Percentiles rank a stretch among this genome's conserved stretches.
phyloP scores from a whole-genome alignment of 768 basidiomycete genomes.

The Leccinum subgranulosum region DNA sequence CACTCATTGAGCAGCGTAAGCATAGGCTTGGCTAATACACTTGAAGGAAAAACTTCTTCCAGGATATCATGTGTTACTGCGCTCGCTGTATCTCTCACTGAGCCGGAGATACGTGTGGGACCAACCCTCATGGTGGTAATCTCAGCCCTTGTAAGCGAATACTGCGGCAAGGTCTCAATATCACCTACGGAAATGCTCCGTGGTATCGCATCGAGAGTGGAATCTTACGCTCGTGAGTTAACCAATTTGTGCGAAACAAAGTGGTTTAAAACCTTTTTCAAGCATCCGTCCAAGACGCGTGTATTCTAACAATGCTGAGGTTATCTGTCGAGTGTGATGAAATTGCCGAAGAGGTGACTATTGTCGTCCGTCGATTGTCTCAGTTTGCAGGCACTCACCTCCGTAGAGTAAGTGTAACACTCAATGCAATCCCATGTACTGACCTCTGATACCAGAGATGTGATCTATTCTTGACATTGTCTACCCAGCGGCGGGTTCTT shows the following conservation, averaged over 20 bases:
- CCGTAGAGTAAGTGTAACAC: constrained; percentile 44
- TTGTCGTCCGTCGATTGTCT: constrained; percentile 41
- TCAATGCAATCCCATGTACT: not conserved
- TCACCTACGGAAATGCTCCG: constrained; percentile 47
- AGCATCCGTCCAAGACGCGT: constrained; percentile 75
- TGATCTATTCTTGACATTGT: constrained; percentile 58
- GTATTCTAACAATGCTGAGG: constrained; percentile 69
- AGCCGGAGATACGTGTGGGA: constrained; percentile 37
- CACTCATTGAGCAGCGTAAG: not conserved
- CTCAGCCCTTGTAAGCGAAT: constrained; percentile 67
- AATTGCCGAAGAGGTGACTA: constrained; percentile 44
- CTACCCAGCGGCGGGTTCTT: constrained; percentile 43
- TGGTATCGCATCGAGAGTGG: constrained; percentile 42
- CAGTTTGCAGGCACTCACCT: constrained; percentile 52
- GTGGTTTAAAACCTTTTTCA: not conserved
- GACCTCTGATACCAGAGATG: constrained; percentile 51
- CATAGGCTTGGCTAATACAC: constrained; percentile 9
- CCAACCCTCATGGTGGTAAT: constrained; percentile 65
- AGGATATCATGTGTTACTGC: constrained; percentile 43
- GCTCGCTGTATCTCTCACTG: constrained; percentile 42
- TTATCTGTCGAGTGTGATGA: constrained; percentile 56
- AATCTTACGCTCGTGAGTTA: constrained; percentile 42
- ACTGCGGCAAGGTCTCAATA: constrained; percentile 48
- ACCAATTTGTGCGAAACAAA: constrained; percentile 13
- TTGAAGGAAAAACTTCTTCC: constrained; percentile 40